Percentiles rank a stretch among this genome's conserved stretches.
Conservation (phyloP, 257 asterid genomes). For the Ophiorrhiza pumila region DNA sequence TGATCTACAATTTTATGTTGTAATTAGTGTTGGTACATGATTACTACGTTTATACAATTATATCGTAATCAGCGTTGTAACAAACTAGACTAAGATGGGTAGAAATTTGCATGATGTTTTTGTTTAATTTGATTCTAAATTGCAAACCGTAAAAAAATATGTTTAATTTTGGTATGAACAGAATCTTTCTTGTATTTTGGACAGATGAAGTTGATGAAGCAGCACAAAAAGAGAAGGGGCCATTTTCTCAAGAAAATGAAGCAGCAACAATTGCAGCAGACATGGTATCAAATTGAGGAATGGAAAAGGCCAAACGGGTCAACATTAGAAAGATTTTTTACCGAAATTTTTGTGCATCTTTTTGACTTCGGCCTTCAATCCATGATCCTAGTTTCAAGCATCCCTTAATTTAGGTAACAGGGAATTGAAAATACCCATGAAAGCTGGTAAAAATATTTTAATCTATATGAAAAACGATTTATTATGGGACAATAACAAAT, state of each 20-base stretch:
- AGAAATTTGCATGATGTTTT: neutral
- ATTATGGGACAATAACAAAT: neutral
- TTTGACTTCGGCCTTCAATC: neutral
- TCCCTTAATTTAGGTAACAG: neutral
- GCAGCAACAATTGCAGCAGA: constrained; percentile 12
- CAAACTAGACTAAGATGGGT: no score
- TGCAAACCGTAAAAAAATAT: neutral
- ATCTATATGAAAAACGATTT: neutral
- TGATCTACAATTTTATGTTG: no score
- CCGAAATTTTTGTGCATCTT: neutral
- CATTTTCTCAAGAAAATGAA: constrained; percentile 12
- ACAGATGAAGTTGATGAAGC: neutral
- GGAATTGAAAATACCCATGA: neutral
- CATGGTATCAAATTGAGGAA: constrained; percentile 13
- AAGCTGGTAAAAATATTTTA: no score
- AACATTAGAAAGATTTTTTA: neutral
- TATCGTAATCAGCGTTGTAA: no score
- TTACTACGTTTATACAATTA: no score
- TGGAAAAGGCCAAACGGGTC: neutral
- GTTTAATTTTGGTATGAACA: neutral
- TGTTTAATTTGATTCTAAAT: no score
- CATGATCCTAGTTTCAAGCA: neutral
- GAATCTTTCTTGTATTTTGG: constrained; percentile 7
- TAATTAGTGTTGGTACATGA: no score
- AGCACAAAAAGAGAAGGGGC: neutral